These are phyloP conservation scores for Stenogyne calaminthoides DNA, from an alignment of 305 asterid genomes.

Conservation along the genomic window DNA sequence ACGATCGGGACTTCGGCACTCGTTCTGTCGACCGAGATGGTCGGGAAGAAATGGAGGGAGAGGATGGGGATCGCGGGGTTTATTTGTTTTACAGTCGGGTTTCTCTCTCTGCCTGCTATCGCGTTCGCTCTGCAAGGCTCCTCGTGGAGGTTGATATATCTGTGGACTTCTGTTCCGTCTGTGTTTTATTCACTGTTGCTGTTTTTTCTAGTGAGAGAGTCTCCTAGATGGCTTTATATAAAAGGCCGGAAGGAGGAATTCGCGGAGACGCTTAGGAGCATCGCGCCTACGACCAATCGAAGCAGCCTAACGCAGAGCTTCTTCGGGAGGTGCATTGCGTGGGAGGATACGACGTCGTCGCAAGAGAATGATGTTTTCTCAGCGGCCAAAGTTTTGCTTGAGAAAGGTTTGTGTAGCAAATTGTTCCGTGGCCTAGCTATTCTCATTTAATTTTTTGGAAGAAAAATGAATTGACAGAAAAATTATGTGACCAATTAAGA, in stretches of 20 bases:
- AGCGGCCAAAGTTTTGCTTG: constrained; percentile 34
- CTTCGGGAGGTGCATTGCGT: constrained; percentile 29
- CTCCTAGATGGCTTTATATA: constrained; percentile 65
- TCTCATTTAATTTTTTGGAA: no score
- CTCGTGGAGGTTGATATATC: constrained; percentile 60
- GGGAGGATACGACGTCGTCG: constrained; percentile 18
- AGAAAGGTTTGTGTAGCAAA: background rate
- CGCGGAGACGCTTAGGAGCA: constrained; percentile 42
- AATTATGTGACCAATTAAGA: no score
- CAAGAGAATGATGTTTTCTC: constrained; percentile 40
- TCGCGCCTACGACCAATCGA: constrained; percentile 29
- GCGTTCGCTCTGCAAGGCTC: constrained; percentile 39
- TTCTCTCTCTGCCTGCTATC: constrained; percentile 52
- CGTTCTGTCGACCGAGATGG: constrained; percentile 60
- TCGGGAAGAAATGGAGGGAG: constrained; percentile 68
- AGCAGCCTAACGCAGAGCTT: constrained; percentile 44
- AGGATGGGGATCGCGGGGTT: constrained; percentile 55
- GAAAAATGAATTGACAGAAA: no score
- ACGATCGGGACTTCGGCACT: constrained; percentile 60
- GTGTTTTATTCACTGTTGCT: constrained; percentile 44
- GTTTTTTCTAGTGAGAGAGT: constrained; percentile 44
- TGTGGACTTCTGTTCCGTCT: constrained; percentile 53
- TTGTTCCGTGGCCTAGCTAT: no score
- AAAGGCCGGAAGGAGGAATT: constrained; percentile 49
- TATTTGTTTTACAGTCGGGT: constrained; percentile 53